These are phyloP conservation scores for Candida sp. DNA, from an alignment of 1,139 yeast species.

Conservation along the genomic window DNA sequence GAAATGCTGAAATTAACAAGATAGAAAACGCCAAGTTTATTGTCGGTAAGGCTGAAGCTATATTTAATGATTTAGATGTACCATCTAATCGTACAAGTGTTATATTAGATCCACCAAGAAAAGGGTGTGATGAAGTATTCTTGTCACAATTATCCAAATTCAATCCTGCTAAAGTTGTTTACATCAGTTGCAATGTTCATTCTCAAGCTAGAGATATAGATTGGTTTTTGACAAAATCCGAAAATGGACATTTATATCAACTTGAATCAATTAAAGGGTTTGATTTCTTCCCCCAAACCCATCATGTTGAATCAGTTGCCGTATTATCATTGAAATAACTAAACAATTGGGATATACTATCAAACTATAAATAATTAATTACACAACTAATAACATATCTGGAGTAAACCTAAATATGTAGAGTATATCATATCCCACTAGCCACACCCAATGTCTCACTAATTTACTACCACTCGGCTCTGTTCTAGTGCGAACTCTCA, in stretches of 20 bases:
- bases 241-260: conserved; percentile 57
- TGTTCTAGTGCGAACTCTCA: not conserved
- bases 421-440: no score
- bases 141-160: conserved; percentile 80
- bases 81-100: conserved; percentile 80
- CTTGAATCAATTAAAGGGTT: conserved; percentile 89
- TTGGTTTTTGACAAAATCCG: conserved; percentile 69
- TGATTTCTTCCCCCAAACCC: conserved; percentile 98
- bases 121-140: conserved; percentile 91
- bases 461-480: not conserved
- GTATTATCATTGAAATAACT: conserved; percentile 45
- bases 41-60: conserved; percentile 89
- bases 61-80: conserved; percentile 71
- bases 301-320: conserved; percentile 95
- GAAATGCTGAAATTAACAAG: conserved; percentile 74
- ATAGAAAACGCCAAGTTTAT: conserved; percentile 78
- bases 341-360: not conserved
- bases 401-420: not conserved
- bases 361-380: no score
- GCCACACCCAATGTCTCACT: not conserved
- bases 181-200: conserved; percentile 95
- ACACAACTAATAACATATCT: not conserved
- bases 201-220: conserved; percentile 95
- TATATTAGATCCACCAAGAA: conserved; percentile 94
- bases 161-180: conserved; percentile 82